phyloP scores from a whole-genome alignment of 257 asterid genomes.

The Solanum ossicruentum region DNA sequence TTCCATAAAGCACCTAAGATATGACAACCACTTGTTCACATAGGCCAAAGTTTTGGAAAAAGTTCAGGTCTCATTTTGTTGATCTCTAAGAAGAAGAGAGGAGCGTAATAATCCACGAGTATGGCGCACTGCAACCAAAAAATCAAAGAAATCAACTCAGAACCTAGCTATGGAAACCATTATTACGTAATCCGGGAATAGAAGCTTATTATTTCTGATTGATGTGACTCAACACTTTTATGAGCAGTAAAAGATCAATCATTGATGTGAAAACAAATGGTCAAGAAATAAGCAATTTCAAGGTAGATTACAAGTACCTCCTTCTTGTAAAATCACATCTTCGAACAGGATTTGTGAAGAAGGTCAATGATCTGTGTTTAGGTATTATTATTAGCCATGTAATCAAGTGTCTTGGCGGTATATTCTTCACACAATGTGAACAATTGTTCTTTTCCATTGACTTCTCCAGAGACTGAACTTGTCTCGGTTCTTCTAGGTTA shows the following conservation, averaged over 20 bases:
- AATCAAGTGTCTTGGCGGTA: conserved; percentile 49
- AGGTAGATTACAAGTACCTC: conserved; percentile 31
- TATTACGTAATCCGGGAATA: not conserved
- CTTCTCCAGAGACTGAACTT: conserved; percentile 22
- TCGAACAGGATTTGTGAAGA: conserved; percentile 70
- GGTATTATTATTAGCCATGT: conserved; percentile 58
- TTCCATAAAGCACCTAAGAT: conserved; percentile 22
- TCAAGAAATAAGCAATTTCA: not conserved
- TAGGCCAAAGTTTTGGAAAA: conserved; percentile 56
- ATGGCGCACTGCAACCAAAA: conserved; percentile 49
- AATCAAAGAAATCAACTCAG: not conserved
- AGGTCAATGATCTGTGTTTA: conserved; percentile 45
- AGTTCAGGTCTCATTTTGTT: conserved; percentile 35
- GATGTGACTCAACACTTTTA: not conserved
- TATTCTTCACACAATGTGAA: conserved; percentile 66
- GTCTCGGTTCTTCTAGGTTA: conserved; percentile 17
- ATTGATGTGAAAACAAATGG: not conserved
- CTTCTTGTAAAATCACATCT: conserved; percentile 47
- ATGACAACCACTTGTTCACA: conserved; percentile 32
- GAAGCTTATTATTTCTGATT: not conserved
- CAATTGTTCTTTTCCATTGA: conserved; percentile 24
- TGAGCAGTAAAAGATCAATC: not conserved
- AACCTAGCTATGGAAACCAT: not conserved
- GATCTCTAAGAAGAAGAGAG: conserved; percentile 69
- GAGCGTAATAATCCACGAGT: conserved; percentile 84